These are phyloP conservation scores for Aquilaria malaccensis DNA, from an alignment of 345 rosid genomes.

Conservation along the genomic window DNA sequence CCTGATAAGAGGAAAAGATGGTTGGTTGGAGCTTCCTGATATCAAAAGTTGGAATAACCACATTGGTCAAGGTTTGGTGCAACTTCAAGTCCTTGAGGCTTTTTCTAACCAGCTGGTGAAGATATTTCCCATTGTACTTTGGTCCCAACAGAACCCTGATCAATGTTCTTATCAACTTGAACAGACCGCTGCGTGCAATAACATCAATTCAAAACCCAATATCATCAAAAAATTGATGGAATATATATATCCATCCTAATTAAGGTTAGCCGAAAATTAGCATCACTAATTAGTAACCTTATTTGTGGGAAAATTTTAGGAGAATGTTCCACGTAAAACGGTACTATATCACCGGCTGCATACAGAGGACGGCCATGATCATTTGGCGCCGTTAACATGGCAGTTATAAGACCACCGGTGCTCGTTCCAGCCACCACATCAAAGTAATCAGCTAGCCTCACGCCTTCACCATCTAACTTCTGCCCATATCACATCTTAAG, in stretches of 20 bases:
- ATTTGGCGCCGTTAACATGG: constrained; percentile 53
- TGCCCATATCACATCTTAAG: constrained; percentile 7
- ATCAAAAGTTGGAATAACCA: constrained; percentile 68
- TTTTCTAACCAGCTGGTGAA: constrained; percentile 23
- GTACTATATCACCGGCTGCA: constrained; percentile 50
- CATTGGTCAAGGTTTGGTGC: constrained; percentile 49
- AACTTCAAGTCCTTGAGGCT: constrained; percentile 34
- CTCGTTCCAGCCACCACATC: constrained; percentile 73
- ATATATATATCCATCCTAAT: neutral
- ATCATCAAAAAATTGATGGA: neutral
- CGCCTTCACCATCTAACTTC: constrained; percentile 53
- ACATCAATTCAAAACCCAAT: neutral
- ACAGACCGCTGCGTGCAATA: constrained; percentile 25
- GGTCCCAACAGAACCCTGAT: constrained; percentile 49
- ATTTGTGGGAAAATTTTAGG: constrained; percentile 63
- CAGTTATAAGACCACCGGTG: constrained; percentile 63
- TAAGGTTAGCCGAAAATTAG: too few species aligned
- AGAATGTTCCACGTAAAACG: constrained; percentile 47
- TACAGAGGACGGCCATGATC: constrained; percentile 36
- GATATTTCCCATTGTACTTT: constrained; percentile 60
- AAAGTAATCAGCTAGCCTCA: constrained; percentile 63
- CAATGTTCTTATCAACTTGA: constrained; percentile 24
- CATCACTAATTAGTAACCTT: constrained; percentile 15
- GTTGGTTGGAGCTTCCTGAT: constrained; percentile 63
- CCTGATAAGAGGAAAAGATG: constrained; percentile 60